A percentile compares a stretch with the other conserved stretches of the same genome.
Conservation (phyloP, 2,329 filamentous ascomycete species). For the Colletotrichum sojae region DNA sequence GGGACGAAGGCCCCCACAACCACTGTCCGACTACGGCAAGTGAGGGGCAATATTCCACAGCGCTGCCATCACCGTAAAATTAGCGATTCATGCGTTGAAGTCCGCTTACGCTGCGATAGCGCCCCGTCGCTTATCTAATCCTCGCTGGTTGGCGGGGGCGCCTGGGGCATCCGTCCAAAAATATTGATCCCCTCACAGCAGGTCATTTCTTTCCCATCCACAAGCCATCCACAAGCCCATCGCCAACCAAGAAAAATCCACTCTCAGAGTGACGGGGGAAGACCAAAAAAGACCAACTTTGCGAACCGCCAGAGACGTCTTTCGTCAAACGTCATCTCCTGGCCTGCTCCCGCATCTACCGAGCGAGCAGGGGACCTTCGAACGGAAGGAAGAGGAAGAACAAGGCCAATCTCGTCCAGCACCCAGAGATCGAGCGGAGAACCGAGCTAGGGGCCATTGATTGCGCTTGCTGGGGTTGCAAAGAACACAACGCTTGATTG, state of each 20-base stretch:
- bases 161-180: slow-evolving; percentile 28
- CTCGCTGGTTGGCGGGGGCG: slow-evolving; percentile 24
- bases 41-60: slow-evolving; percentile 34
- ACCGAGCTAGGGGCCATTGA: slow-evolving; percentile 7
- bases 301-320: slow-evolving; percentile 20
- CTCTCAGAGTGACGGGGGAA: slow-evolving; percentile 3
- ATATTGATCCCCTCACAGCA: slow-evolving; percentile 35
- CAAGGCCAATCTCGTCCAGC: slow-evolving; percentile 24
- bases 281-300: slow-evolving; percentile 23
- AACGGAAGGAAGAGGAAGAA: neutral
- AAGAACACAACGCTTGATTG: neutral
- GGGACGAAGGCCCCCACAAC: slow-evolving; percentile 8
- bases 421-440: slow-evolving; percentile 23
- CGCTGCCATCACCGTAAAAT: slow-evolving; percentile 27
- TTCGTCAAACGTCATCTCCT: slow-evolving; percentile 21
- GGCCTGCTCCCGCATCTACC: slow-evolving; percentile 23
- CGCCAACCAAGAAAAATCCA: slow-evolving; percentile 17
- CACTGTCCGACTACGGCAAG: slow-evolving; percentile 26
- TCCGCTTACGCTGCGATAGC: neutral
- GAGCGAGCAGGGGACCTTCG: slow-evolving; percentile 16
- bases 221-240: slow-evolving; percentile 32
- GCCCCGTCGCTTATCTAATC: slow-evolving; percentile 39
- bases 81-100: slow-evolving; percentile 35
- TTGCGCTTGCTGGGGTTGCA: slow-evolving; percentile 29
- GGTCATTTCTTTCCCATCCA: slow-evolving; percentile 38